Evolutionary conservation across 305 asterid genomes (phyloP), one percentile per base, ranked within the genome.

Genomic region (Caryopteris hybrid): DNA sequence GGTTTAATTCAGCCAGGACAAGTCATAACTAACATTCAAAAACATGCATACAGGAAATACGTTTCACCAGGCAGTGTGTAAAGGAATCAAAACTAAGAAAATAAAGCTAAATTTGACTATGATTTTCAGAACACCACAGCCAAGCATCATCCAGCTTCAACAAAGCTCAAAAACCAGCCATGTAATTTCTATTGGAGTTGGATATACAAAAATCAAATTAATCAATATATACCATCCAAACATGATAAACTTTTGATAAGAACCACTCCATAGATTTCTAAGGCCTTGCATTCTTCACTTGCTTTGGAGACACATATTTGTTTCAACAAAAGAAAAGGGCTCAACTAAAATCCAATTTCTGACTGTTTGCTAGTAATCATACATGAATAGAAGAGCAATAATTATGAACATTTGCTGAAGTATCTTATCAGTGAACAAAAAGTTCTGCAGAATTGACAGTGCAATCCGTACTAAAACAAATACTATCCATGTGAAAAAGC

Each of bases 401-500:
- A 36, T 39, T 22, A 56, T 71, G 68, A 48, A 57, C 18, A 61
- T 56, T 43, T 51, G 16, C 62, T 56, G 58, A 64, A 42, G 47
- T 38, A 56, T 58, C 61, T 16, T 13, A 33, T n/a, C 60, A 16
- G 25, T 47, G 61, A 43, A 58, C 43, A 48, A 57, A 36, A 67
- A 23, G 17, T 33, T 55, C 23, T 52, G 25, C 47, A 45, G 20
- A 56, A 13, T 55, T 43, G 6, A 63, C 27, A 41, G 36, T 34
- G 38, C 33, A 39, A 60, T 51, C 18, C 38, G 3, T 68, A 53
- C 17, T n/a, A 64, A 34, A 29, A 25, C 29, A 58, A 38, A 70
- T 33, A 14, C 11, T 43, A 25, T 38, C 25, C 57, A 33, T 45
- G 55, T 9, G 61, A 20, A 45, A 71, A 61, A 50, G 16, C 36